phyloP scores from a whole-genome alignment of 2,329 filamentous ascomycete species.

The Exophiala bonariae region DNA sequence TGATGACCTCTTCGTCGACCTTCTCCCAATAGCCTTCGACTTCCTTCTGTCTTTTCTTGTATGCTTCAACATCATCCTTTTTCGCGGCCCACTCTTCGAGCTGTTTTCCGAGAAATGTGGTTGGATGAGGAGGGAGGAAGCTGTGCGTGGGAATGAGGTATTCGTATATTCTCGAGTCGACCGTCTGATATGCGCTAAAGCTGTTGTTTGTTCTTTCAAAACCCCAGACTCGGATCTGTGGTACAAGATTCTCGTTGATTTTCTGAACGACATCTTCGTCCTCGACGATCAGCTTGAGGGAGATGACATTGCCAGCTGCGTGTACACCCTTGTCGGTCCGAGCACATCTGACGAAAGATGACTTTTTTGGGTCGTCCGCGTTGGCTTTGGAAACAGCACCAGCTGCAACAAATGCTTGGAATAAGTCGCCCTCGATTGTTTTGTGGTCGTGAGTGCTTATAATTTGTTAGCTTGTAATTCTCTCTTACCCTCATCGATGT shows the following conservation, averaged over 20 bases:
- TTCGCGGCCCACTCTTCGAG: slow-evolving; percentile 76
- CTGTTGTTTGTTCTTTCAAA: slow-evolving; percentile 84
- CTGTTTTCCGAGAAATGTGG: slow-evolving; percentile 80
- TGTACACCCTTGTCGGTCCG: slow-evolving; percentile 97
- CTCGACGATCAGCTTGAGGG: slow-evolving; percentile 92
- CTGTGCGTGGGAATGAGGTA: slow-evolving; percentile 94
- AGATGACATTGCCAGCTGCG: slow-evolving; percentile 92
- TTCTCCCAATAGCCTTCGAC: slow-evolving; percentile 79
- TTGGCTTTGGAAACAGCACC: slow-evolving; percentile 96
- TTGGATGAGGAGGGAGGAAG: slow-evolving; percentile 87
- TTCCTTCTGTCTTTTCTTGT: slow-evolving; percentile 70
- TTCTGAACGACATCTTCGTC: slow-evolving; percentile 83
- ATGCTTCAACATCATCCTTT: slow-evolving; percentile 68
- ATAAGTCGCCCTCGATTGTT: slow-evolving; percentile 95
- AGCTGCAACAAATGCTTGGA: slow-evolving; percentile 84
- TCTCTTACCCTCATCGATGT: slow-evolving; percentile 25
- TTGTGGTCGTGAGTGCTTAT: slow-evolving; percentile 62
- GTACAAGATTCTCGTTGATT: slow-evolving; percentile 81
- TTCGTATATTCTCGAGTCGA: slow-evolving; percentile 95
- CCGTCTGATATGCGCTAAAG: slow-evolving; percentile 93
- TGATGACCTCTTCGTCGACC: slow-evolving; percentile 77
- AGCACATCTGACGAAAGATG: slow-evolving; percentile 87
- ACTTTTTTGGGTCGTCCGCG: slow-evolving; percentile 94
- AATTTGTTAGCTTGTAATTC: slow-evolving; percentile 8
- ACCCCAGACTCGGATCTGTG: slow-evolving; percentile 94